Conservation (phyloP, 176 grass and related monocot genomes). For the Bonia amplexicaulis region DNA sequence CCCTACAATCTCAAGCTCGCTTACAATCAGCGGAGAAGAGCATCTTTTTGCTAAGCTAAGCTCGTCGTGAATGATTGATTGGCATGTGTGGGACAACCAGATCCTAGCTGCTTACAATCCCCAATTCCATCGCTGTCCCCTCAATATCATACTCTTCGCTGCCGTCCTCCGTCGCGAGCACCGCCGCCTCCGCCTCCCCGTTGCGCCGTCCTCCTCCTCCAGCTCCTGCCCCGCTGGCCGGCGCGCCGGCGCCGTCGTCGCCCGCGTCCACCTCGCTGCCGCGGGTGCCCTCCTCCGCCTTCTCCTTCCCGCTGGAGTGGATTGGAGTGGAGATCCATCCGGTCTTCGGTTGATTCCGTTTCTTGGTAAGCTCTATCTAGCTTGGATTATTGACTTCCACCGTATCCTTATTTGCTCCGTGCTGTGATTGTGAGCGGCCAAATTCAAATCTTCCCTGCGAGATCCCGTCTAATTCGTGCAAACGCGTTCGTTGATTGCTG, state of each 20-base stretch:
- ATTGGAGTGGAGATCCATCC: constrained; percentile 20
- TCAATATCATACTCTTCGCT: neutral
- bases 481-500: neutral
- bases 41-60: neutral
- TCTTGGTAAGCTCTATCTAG: constrained; percentile 9
- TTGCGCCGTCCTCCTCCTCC: neutral
- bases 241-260: neutral
- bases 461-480: neutral
- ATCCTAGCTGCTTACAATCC: constrained; percentile 18
- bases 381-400: neutral
- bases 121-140: constrained; percentile 17
- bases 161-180: neutral
- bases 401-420: neutral
- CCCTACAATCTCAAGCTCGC: neutral
- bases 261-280: neutral
- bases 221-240: neutral
- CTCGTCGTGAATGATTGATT: constrained; percentile 29
- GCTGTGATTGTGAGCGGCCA: neutral
- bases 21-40: neutral
- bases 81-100: constrained; percentile 36
- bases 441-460: constrained; percentile 21
- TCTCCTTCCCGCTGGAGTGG: neutral
- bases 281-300: neutral
- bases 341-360: neutral
- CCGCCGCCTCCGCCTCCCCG: neutral